Evolutionary conservation across 805 yeast genomes (phyloP).

Genomic region (Saturnispora besseyi): DNA sequence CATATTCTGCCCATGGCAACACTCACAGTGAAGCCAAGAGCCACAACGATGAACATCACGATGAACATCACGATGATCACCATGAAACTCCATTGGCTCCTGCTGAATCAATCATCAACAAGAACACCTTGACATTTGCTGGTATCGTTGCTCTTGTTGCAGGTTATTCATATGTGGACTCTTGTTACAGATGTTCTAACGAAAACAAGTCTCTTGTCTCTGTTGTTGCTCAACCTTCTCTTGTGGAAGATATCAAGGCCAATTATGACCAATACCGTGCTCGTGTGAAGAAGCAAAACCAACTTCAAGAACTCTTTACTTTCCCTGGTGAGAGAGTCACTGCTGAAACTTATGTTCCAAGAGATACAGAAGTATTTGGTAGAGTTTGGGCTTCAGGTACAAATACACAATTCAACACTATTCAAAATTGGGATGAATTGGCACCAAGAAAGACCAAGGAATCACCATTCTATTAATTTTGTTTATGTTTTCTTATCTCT

Average conservation of each 20-base stretch:
- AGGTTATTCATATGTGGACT: conserved; percentile 41
- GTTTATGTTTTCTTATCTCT: neutral
- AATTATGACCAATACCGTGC: conserved; percentile 19
- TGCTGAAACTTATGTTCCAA: conserved; percentile 15
- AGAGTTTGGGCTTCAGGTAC: conserved; percentile 22
- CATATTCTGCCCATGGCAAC: conserved; percentile 10
- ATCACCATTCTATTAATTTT: conserved; percentile 17
- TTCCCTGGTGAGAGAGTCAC: conserved; percentile 15
- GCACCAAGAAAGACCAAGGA: conserved; percentile 27
- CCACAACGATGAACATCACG: conserved; percentile 7
- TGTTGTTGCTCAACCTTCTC: conserved; percentile 12
- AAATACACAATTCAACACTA: conserved; percentile 21
- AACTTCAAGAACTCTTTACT: conserved; percentile 15
- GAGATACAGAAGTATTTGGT: conserved; percentile 27
- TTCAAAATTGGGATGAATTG: conserved; percentile 21
- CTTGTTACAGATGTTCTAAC: conserved; percentile 40
- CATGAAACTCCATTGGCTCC: conserved; percentile 20
- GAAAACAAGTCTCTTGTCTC: conserved; percentile 22
- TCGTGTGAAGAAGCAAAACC: conserved; percentile 17
- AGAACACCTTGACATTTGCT: conserved; percentile 17
- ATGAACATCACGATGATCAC: conserved; percentile 15
- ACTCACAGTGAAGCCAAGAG: conserved; percentile 5
- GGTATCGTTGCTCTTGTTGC: conserved; percentile 24
- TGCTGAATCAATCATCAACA: conserved; percentile 24
- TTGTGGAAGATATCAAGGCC: conserved; percentile 16